Percentiles rank a stretch among this genome's conserved stretches.
Conservation (phyloP, 257 asterid species). For the Fraxinus anomala region DNA sequence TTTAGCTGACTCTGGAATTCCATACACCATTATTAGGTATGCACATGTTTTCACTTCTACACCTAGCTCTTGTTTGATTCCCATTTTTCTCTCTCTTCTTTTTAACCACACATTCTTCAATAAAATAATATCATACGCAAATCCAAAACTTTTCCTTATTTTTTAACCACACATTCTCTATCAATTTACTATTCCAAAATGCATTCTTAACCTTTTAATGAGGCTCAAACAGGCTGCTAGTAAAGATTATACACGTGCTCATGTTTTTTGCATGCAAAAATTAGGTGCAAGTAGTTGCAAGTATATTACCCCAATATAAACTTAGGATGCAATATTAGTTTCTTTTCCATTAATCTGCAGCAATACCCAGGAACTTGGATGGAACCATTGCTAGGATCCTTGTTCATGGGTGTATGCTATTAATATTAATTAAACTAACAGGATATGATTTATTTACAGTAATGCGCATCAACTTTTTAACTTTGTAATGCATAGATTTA, state of each 20-base stretch:
- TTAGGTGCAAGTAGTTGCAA: not conserved
- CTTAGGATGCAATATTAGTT: not conserved
- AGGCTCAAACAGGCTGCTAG: not conserved
- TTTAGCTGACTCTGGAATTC: conserved; percentile 84
- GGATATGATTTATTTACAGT: not conserved
- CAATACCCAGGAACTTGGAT: not conserved
- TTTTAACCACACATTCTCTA: no score
- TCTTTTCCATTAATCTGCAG: not conserved
- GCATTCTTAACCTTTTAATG: no score
- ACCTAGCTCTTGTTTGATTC: no score
- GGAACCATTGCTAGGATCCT: not conserved
- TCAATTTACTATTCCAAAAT: no score
- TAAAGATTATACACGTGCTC: conserved; percentile 3
- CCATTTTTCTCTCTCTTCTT: no score
- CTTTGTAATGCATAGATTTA: not conserved
- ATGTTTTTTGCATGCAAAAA: not conserved
- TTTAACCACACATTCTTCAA: no score
- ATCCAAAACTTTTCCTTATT: no score
- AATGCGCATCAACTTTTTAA: not conserved
- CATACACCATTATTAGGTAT: conserved; percentile 90
- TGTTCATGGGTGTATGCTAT: not conserved
- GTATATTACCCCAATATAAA: not conserved
- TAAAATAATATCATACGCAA: no score
- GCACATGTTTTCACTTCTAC: not conserved
- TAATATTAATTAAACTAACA: not conserved